Conservation (phyloP, 2,329 filamentous ascomycete genomes). For the Fusarium lateritium region DNA sequence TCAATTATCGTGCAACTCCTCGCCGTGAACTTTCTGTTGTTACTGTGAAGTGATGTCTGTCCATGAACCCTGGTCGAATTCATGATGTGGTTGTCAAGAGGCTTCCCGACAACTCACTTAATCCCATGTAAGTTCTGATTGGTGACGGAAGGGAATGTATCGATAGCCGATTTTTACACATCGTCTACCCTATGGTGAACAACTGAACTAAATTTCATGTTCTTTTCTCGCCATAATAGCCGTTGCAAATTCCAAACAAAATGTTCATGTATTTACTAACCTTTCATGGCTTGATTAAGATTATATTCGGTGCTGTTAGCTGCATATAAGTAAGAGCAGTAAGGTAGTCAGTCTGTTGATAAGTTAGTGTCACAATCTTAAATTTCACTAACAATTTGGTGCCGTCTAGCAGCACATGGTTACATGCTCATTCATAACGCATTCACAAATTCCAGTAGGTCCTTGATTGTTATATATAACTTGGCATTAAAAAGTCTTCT, state of each 20-base stretch:
- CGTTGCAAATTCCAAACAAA: too few species aligned
- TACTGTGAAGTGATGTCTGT: background rate
- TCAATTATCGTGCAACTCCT: conserved; percentile 27
- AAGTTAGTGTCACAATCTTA: too few species aligned
- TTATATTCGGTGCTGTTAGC: too few species aligned
- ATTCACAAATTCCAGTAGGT: background rate
- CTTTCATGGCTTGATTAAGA: too few species aligned
- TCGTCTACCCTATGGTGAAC: background rate
- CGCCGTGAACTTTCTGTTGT: conserved; percentile 15
- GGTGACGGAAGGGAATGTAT: background rate
- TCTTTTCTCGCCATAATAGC: background rate
- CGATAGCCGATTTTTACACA: background rate
- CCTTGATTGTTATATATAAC: conserved; percentile 11
- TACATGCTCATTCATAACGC: background rate
- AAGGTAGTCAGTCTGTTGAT: too few species aligned
- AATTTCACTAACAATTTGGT: too few species aligned
- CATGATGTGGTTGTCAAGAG: background rate
- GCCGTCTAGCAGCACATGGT: background rate
- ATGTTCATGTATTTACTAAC: too few species aligned
- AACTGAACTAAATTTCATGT: background rate
- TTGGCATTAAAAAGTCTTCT: conserved; percentile 34
- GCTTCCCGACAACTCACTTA: background rate
- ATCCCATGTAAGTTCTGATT: background rate
- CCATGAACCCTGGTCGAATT: background rate
- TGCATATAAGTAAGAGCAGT: too few species aligned